phyloP scores from a whole-genome alignment of 257 asterid species.

The Paraleonurus japonicus region DNA sequence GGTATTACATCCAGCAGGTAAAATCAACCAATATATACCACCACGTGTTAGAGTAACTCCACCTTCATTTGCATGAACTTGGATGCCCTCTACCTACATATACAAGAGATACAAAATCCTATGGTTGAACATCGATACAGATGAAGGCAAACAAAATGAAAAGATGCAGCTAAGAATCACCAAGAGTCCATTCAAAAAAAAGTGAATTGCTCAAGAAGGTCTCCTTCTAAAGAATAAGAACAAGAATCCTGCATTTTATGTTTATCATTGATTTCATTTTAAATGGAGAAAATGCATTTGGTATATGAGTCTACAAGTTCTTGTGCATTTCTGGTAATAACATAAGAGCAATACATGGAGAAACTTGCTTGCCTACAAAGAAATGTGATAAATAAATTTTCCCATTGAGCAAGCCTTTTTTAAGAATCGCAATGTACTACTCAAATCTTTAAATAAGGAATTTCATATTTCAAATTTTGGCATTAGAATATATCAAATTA shows the following conservation, averaged over 20 bases:
- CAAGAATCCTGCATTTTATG: slow-evolving; percentile 9
- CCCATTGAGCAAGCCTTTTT: background rate
- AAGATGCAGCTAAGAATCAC: background rate
- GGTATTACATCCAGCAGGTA: slow-evolving; percentile 93
- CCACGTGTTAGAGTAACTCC: slow-evolving; percentile 91
- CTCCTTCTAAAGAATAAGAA: background rate
- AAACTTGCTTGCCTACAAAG: background rate
- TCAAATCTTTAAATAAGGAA: background rate
- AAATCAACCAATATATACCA: slow-evolving; percentile 81
- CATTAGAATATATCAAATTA: background rate
- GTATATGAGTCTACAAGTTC: background rate
- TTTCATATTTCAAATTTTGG: background rate
- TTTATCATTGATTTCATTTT: background rate
- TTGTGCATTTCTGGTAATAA: background rate
- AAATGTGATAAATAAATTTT: background rate
- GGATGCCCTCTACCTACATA: slow-evolving; percentile 79
- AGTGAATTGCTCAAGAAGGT: background rate
- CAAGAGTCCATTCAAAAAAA: background rate
- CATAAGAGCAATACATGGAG: background rate
- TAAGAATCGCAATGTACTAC: background rate
- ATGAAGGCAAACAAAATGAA: background rate
- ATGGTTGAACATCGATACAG: slow-evolving; percentile 15
- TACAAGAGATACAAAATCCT: slow-evolving; percentile 20
- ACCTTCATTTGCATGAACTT: slow-evolving; percentile 94
- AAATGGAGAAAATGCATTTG: background rate